Evolutionary conservation across 805 yeast species (phyloP).

Genomic region (Cyberlindnera suaveolens): DNA sequence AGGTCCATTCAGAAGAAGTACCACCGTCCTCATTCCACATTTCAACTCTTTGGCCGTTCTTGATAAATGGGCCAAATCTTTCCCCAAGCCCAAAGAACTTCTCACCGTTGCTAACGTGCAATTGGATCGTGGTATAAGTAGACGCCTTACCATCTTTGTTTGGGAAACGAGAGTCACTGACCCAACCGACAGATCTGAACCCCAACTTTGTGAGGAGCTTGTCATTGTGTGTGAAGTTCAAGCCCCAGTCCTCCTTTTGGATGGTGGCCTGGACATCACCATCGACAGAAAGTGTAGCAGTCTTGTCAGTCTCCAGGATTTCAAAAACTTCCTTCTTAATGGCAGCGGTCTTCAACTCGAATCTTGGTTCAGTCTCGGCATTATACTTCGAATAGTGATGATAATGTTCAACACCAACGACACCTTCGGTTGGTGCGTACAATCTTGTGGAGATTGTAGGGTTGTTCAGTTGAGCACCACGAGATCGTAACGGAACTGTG

Average conservation of each 20-base stretch:
- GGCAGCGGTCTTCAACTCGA: conserved; percentile 7
- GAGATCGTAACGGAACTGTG: conserved; percentile 3
- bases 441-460: conserved; percentile 19
- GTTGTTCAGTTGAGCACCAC: conserved; percentile 16
- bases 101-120: conserved; percentile 19
- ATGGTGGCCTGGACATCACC: conserved; percentile 9
- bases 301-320: conserved; percentile 3
- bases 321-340: conserved; percentile 3
- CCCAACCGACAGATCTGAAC: conserved; percentile 21
- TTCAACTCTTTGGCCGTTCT: conserved; percentile 21
- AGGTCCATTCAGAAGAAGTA: conserved; percentile 18
- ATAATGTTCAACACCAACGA: conserved; percentile 18
- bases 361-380: conserved; percentile 14
- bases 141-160: conserved; percentile 5
- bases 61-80: conserved; percentile 20
- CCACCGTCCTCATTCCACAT: conserved; percentile 23
- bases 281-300: conserved; percentile 6
- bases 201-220: conserved; percentile 18
- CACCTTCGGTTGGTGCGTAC: conserved; percentile 12
- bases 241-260: conserved; percentile 13
- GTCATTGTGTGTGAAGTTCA: conserved; percentile 13
- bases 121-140: conserved; percentile 14
- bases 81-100: conserved; percentile 21
- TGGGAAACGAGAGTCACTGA: conserved; percentile 11
- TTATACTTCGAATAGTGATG: conserved; percentile 17